Conservation (phyloP, 345 rosid genomes). For the Arabis alpina region DNA sequence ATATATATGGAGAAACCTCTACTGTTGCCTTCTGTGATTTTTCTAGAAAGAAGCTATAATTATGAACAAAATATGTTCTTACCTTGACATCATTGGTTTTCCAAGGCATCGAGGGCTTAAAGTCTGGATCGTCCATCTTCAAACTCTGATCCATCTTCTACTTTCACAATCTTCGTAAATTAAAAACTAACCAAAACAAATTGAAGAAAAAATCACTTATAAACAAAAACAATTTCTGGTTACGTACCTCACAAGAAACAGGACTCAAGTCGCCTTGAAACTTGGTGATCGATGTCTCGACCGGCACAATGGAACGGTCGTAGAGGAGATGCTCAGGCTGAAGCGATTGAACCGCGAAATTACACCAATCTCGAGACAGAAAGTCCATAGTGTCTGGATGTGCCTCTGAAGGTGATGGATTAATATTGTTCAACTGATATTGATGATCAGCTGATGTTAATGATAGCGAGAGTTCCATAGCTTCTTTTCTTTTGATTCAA, state of each 20-base stretch:
- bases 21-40: background rate
- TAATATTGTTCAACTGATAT: constrained; percentile 4
- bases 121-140: constrained; percentile 68
- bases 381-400: constrained; percentile 92
- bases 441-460: background rate
- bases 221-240: background rate
- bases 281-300: constrained; percentile 51
- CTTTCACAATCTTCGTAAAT: constrained; percentile 16
- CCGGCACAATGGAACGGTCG: constrained; percentile 54
- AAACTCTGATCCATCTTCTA: constrained; percentile 61
- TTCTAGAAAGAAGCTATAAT: background rate
- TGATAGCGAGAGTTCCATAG: constrained; percentile 32
- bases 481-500: background rate
- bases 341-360: constrained; percentile 82
- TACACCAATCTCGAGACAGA: constrained; percentile 86
- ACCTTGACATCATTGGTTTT: constrained; percentile 91
- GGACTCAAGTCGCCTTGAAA: constrained; percentile 47
- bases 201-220: background rate
- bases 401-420: constrained; percentile 74
- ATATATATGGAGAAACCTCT: background rate
- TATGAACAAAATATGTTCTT: constrained; percentile 2
- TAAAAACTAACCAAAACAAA: constrained; percentile 3
- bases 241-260: constrained; percentile 61
- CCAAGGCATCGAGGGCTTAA: constrained; percentile 80
- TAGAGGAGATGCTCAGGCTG: constrained; percentile 53